Evolutionary conservation across 441 rosid species (phyloP), one percentile per base, ranked within the genome.

Genomic region (Capsella rubella): DNA sequence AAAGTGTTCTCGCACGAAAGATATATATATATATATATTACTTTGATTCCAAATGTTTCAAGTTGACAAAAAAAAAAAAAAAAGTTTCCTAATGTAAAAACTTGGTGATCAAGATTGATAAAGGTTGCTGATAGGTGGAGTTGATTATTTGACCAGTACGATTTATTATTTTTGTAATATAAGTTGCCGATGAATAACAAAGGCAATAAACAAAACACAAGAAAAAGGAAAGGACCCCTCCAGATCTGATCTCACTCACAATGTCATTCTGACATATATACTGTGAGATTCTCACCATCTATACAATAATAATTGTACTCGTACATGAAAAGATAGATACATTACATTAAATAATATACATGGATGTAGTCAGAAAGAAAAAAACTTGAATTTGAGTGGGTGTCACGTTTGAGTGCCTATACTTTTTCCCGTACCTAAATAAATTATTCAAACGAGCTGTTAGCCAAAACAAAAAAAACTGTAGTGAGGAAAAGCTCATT

Each of bases 91-190:
- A 39, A 21, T 61, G 51, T 21, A 64, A 56, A 43, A 64, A 57
- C 80, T 71, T 71, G 70, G 45, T 12, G 76, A 64, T 67, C 72
- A 77, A 77, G 80, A 77, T 71, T 45, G 13, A 4, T 16, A 62
- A 31, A 46, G 74, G 53, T 45, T 69, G 54, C 62, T 70, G 49
- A 56, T 76, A 69, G 60, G 71, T 70, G 49, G 71, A 57, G 25
- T 64, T 21, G 39, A 56, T 55, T 50, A 71, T 58, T 51, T 64
- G 62, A 76, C 67, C 42, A 10, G 7, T 56, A 39, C 13, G 32
- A 63, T 14, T 56, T 39, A 14, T 63, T 55, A 14, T 63, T 55
- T 34, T 34, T 21, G 25, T 4, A 35, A 35, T 0, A 40, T 11
- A 3, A 40, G 46, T 42, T 46, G 61, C 25, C 50, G 67, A 74